Base-by-base conservation (phyloP, 176 grass and related monocot species). In the Eragrostis nindensis region DNA sequence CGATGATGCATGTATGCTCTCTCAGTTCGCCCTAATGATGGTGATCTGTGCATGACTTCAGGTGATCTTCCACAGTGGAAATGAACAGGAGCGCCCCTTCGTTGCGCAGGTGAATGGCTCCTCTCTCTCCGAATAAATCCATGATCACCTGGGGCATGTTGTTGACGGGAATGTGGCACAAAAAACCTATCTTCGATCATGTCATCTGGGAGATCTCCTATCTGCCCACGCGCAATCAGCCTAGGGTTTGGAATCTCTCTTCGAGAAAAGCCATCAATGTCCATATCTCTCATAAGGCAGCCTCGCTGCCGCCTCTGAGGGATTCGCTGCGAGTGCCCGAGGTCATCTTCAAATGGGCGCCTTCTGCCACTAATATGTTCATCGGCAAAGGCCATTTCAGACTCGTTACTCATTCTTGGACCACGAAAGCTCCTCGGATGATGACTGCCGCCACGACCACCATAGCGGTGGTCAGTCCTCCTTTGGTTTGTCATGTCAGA, bases 151-250 rank as follows among this genome's bases (percentile, higher is more conserved):
- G 60, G 87, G 40, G 29, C 29, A 48, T 81, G 57, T 1, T 77
- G 87, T 50, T 42, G 66, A 77, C 36, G 73, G 39, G 63, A 62
- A 85, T 71, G 77, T 21, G 65, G 65, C 52, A 59, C 30, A 30
- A 78, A 86, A 66, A 77, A 86, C 13, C 73, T 66, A 3, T 86
- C 83, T n/a, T 82, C 78, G 72, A 86, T 85, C 87, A 89, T 86
- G 66, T 78, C 57, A 77, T 82, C 73, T 19, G 40, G 59, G 9
- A 68, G 8, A 81, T 82, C 70, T 47, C 85, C 87, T 44, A 81
- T 76, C 47, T 85, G 77, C 6, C 47, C 66, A 71, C 18, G 85
- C 2, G 32, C 32, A 22, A 76, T 42, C 70, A 89, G 21, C 64
- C 82, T 89, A 66, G 54, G 59, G 57, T 77, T 65, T 36, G 54